Evolutionary conservation across 768 basidiomycete genomes (phyloP), one percentile per base, ranked within the genome.

Genomic region (Auricularia sp.): DNA sequence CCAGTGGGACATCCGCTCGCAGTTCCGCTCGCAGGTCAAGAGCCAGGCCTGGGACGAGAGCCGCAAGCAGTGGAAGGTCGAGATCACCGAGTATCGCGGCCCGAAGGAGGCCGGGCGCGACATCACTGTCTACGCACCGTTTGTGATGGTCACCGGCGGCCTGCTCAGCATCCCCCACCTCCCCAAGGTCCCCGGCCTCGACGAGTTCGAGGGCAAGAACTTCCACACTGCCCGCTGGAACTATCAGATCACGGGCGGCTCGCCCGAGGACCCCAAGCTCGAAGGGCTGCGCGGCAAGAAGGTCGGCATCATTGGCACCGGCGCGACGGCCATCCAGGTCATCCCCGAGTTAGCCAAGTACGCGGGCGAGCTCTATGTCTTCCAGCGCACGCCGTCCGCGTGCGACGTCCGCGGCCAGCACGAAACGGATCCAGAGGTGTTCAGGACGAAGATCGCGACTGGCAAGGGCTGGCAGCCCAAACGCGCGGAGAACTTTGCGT

Each of bases 361-460:
- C 18, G 60, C 61, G 10, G 33, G 47, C 14, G 14, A 65, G 8
- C 59, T 65, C 11, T 39, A 16, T 62, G 44, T 65, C n/a, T 65
- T 65, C 64, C 62, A 63, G 36, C 64, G 64, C 42, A 65, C 64
- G 12, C 64, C 64, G 11, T 63, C 63, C 42, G 18, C 61, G 5
- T 63, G 36, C 18, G 61, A 63, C n/a, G 21, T 43, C 21, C 39
- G 63, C 14, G 14, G 33, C 21, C 64, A 65, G 53, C 61, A 51
- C 18, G 47, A 51, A 18, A 51, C 47, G 47, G 21, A 51, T 18
- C 14, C 21, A 10, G 47, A 51, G 18, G 3, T 21, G 18, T 51
- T 16, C 18, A 51, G 18, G 47, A 51, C 47, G 47, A 21, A 51
- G 47, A 21, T 51, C 47, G 47, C 47, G 47, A 51, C 47, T 10